Conservation (phyloP, 805 yeast genomes). For the Tetrapisispora namnaoensis region DNA sequence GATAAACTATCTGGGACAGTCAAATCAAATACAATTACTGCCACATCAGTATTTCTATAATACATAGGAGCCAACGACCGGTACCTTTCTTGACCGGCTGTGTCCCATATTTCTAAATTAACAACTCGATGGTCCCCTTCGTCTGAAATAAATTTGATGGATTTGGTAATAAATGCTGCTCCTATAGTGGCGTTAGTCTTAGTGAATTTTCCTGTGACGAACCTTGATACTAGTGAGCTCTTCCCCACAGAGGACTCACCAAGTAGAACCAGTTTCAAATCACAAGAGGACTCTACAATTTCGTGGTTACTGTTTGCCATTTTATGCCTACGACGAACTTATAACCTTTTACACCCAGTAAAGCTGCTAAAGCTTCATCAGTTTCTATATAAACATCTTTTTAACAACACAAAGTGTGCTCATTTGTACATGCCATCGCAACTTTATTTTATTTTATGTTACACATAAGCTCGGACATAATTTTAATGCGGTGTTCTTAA, state of each 20-base stretch:
- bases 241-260: conserved; percentile 69
- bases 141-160: conserved; percentile 42
- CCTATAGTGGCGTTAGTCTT: conserved; percentile 78
- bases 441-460: too few relatives aligned
- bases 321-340: too few relatives aligned
- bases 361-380: too few relatives aligned
- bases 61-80: conserved; percentile 76
- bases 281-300: conserved; percentile 1
- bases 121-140: conserved; percentile 15
- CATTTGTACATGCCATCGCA: too few relatives aligned
- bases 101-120: conserved; percentile 78
- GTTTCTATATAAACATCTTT: too few relatives aligned
- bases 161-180: conserved; percentile 71
- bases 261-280: conserved; percentile 42
- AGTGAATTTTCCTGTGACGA: conserved; percentile 64
- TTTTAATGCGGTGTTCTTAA: not conserved
- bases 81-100: conserved; percentile 79
- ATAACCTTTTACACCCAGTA: too few relatives aligned
- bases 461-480: not conserved
- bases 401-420: too few relatives aligned
- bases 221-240: conserved; percentile 56
- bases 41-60: conserved; percentile 72
- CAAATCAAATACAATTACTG: conserved; percentile 68
- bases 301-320: not conserved
- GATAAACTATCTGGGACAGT: conserved; percentile 54